phyloP scores from a whole-genome alignment of 1,284 basidiomycete genomes.

The Entoloma clypeatum region DNA sequence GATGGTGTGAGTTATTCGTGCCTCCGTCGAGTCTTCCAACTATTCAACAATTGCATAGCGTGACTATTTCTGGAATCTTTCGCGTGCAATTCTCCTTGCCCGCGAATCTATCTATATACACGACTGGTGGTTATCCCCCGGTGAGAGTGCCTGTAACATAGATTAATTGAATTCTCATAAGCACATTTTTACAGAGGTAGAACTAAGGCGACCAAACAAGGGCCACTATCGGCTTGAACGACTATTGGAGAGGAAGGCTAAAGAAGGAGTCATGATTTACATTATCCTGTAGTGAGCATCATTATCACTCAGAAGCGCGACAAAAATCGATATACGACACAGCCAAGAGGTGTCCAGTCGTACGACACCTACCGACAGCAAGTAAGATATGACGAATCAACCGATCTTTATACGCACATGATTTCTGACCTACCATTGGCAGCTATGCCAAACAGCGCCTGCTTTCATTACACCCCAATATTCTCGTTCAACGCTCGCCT shows the following conservation, averaged over 20 bases:
- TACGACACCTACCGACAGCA: constrained; percentile 91
- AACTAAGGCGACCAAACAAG: constrained; percentile 80
- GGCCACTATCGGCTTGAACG: constrained; percentile 88
- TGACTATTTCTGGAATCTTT: constrained; percentile 98
- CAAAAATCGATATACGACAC: constrained; percentile 4
- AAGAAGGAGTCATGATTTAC: constrained; percentile 95
- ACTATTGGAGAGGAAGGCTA: constrained; percentile 88
- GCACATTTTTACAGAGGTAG: constrained; percentile 58
- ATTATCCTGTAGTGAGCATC: constrained; percentile 84
- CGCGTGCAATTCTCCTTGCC: constrained; percentile 87
- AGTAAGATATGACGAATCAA: constrained; percentile 42
- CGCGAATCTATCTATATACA: constrained; percentile 91
- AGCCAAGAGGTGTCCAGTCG: constrained; percentile 97
- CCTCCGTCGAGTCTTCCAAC: constrained; percentile 1
- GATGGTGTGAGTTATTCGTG: constrained; percentile 70
- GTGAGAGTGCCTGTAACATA: constrained; percentile 34
- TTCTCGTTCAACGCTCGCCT: constrained; percentile 95
- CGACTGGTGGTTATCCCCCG: constrained; percentile 93
- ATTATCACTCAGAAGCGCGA: neutral
- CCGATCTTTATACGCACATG: constrained; percentile 8
- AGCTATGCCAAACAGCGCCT: constrained; percentile 92
- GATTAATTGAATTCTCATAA: constrained; percentile 1
- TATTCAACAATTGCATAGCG: constrained; percentile 45
- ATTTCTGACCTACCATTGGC: constrained; percentile 18
- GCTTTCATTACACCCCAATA: constrained; percentile 85